These are phyloP conservation scores for Yamadazyma sp. DNA, from an alignment of 1,139 yeast genomes.

Conservation along the genomic window DNA sequence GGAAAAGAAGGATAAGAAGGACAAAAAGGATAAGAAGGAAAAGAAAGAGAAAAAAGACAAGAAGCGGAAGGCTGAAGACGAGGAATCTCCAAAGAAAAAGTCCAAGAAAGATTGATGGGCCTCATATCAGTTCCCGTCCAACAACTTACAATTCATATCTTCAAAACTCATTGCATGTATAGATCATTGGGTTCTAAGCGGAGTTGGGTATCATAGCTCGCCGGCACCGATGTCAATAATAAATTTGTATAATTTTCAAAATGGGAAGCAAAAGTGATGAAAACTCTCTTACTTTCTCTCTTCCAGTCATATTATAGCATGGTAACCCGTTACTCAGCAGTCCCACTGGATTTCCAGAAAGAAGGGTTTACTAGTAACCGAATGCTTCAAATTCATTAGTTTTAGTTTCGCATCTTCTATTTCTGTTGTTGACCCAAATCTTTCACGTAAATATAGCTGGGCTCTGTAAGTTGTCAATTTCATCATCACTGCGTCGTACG, in stretches of 20 bases:
- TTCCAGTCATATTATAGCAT: no score
- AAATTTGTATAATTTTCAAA: constrained; percentile 2
- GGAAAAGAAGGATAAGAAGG: constrained; percentile 66
- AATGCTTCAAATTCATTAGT: background rate
- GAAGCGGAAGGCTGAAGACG: constrained; percentile 61
- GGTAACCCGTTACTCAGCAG: no score
- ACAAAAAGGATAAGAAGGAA: constrained; percentile 57
- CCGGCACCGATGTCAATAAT: background rate
- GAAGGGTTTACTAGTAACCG: background rate
- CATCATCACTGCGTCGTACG: background rate
- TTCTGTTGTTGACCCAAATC: constrained; percentile 1
- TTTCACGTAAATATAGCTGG: background rate
- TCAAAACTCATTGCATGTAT: background rate
- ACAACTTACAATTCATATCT: background rate
- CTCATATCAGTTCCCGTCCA: background rate
- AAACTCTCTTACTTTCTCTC: no score
- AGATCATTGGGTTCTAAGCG: background rate
- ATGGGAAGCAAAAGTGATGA: background rate
- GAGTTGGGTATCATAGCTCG: background rate
- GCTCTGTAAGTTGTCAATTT: constrained; percentile 1
- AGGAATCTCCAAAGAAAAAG: constrained; percentile 48
- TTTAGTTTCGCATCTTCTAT: constrained; percentile 6
- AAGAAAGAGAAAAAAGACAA: constrained; percentile 36
- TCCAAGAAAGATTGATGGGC: constrained; percentile 31
- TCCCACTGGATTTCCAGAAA: background rate